Evolutionary conservation across 257 asterid genomes (phyloP).

Genomic region (Anisodus acutangulus): DNA sequence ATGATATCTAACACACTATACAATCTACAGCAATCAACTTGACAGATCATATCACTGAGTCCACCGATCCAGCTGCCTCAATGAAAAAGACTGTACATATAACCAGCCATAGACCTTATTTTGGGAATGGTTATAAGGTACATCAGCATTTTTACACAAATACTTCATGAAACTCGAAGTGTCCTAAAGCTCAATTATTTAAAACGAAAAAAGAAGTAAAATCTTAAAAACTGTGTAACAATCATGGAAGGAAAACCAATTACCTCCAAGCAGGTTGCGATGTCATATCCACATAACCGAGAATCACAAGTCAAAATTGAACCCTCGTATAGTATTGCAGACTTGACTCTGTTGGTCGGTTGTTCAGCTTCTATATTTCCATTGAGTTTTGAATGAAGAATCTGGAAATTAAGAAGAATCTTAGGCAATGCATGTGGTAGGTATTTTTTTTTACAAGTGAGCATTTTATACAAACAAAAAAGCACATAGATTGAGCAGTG

Average conservation of each 20-base stretch:
- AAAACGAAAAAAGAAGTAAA: neutral
- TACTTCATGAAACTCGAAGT: neutral
- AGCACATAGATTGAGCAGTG: neutral
- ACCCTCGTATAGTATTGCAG: conserved; percentile 76
- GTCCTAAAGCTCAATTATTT: neutral
- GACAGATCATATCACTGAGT: neutral
- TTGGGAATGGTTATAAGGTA: conserved; percentile 19
- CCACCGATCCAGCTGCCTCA: no score
- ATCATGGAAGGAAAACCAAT: conserved; percentile 28
- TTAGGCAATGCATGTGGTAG: neutral
- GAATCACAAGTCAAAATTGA: conserved; percentile 75
- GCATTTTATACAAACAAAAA: neutral
- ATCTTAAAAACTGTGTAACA: neutral
- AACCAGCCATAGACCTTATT: conserved; percentile 17
- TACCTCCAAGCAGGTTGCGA: conserved; percentile 99
- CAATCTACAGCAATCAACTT: neutral
- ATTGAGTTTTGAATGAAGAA: conserved; percentile 72
- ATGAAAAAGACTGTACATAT: neutral
- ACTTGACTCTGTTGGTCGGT: conserved; percentile 55
- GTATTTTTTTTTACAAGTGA: neutral
- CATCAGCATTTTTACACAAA: neutral
- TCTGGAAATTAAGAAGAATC: conserved; percentile 45
- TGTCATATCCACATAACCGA: conserved; percentile 70
- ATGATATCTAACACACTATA: neutral
- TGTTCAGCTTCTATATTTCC: conserved; percentile 46